Percentiles rank a stretch among this genome's conserved stretches.
These are phyloP conservation scores for Lasiosphaeria ovina DNA, from an alignment of 495 filamentous ascomycete genomes.

Conservation along the genomic window DNA sequence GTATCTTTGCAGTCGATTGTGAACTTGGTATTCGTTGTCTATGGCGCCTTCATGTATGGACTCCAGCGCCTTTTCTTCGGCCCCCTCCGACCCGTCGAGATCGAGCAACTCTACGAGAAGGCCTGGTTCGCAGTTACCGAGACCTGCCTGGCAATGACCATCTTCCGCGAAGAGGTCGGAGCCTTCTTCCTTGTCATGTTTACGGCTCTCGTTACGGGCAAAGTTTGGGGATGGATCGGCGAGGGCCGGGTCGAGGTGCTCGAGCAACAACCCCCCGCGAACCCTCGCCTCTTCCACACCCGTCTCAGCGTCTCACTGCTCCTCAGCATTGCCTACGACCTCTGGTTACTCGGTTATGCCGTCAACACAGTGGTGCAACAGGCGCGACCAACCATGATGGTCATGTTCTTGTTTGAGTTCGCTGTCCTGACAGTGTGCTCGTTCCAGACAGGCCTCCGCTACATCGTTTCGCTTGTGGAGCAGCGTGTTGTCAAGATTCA, in stretches of 20 bases:
- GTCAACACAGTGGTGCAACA: slow-evolving; percentile 77
- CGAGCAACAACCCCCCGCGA: slow-evolving; percentile 91
- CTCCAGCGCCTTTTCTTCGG: slow-evolving; percentile 90
- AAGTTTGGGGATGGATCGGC: slow-evolving; percentile 98
- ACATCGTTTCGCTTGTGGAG: slow-evolving; percentile 76
- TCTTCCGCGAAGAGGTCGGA: slow-evolving; percentile 92
- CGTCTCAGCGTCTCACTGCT: slow-evolving; percentile 76
- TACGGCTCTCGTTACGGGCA: slow-evolving; percentile 82
- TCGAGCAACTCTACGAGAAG: slow-evolving; percentile 95
- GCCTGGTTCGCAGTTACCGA: slow-evolving; percentile 97
- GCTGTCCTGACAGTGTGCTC: slow-evolving; percentile 80
- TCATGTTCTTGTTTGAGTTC: slow-evolving; percentile 99
- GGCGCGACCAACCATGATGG: slow-evolving; percentile 96
- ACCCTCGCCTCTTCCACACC: slow-evolving; percentile 84
- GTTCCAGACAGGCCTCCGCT: slow-evolving; percentile 72
- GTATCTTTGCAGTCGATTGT: slow-evolving; percentile 66
- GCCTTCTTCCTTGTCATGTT: slow-evolving; percentile 96
- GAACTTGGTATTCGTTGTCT: slow-evolving; percentile 78
- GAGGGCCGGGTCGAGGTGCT: slow-evolving; percentile 90
- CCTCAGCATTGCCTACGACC: slow-evolving; percentile 72
- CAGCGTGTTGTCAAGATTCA: slow-evolving; percentile 70
- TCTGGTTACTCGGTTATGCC: slow-evolving; percentile 74
- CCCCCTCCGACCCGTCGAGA: slow-evolving; percentile 85
- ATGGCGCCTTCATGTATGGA: slow-evolving; percentile 74
- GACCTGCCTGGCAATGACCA: slow-evolving; percentile 98